These are phyloP conservation scores for Crithidia brevicula DNA, from an alignment of 208 protist genomes.

Conservation along the genomic window DNA sequence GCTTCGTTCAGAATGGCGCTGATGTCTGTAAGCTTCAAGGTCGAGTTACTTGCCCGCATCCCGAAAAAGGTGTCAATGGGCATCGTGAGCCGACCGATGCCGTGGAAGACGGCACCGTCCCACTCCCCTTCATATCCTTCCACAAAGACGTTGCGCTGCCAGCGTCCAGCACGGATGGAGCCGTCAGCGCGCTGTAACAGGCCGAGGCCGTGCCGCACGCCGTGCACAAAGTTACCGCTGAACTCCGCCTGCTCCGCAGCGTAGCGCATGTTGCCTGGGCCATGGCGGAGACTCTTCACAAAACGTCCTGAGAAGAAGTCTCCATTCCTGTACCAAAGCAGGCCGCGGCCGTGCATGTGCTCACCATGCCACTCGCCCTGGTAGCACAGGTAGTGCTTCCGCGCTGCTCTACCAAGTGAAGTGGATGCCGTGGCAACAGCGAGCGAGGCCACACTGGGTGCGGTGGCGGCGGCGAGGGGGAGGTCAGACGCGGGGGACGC, in stretches of 20 bases:
- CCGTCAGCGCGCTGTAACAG: conserved; percentile 61
- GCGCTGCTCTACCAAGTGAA: background rate
- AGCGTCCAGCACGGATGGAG: conserved; percentile 64
- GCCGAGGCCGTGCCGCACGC: conserved; percentile 69
- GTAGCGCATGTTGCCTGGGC: conserved; percentile 82
- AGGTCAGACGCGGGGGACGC: background rate
- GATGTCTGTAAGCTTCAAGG: conserved; percentile 25
- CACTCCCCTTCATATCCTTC: conserved; percentile 91
- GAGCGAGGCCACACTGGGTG: background rate
- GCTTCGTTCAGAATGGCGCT: conserved; percentile 8
- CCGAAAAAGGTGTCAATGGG: conserved; percentile 49
- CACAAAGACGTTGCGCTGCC: conserved; percentile 64
- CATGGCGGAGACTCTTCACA: conserved; percentile 59
- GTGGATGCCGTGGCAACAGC: background rate
- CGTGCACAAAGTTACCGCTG: conserved; percentile 69
- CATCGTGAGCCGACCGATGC: conserved; percentile 63
- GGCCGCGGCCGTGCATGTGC: conserved; percentile 74
- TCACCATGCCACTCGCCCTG: conserved; percentile 90
- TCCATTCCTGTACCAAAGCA: conserved; percentile 84
- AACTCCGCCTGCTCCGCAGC: conserved; percentile 66
- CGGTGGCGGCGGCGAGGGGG: background rate
- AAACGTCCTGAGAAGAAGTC: conserved; percentile 86
- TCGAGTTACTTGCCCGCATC: conserved; percentile 25
- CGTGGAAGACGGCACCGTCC: conserved; percentile 70
- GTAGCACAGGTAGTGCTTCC: conserved; percentile 56